A percentile compares a stretch with the other conserved stretches of the same genome.
These are phyloP conservation scores for Monosporascus sp. DNA, from an alignment of 2,329 filamentous ascomycete genomes.

Conservation along the genomic window DNA sequence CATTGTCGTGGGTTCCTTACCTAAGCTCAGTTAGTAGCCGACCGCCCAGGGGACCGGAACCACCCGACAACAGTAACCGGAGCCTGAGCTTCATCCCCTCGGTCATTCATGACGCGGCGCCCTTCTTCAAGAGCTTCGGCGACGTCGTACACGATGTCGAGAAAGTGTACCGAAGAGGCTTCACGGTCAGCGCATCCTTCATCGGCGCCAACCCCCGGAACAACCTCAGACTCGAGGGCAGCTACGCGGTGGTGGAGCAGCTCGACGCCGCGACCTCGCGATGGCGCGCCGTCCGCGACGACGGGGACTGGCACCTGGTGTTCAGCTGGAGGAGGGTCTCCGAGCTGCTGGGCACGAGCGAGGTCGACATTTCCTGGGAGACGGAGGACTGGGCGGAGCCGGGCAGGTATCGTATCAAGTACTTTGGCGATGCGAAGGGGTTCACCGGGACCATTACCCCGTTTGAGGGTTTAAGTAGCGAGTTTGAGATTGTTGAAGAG, in stretches of 20 bases:
- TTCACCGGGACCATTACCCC: slow-evolving; percentile 54
- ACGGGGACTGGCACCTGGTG: slow-evolving; percentile 76
- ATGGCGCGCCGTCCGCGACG: slow-evolving; percentile 67
- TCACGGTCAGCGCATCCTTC: slow-evolving; percentile 61
- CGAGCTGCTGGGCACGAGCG: slow-evolving; percentile 64
- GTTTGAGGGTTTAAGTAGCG: slow-evolving; percentile 63
- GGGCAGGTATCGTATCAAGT: slow-evolving; percentile 70
- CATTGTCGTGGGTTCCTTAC: slow-evolving; percentile 62
- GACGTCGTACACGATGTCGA: slow-evolving; percentile 51
- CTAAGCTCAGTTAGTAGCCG: slow-evolving; percentile 43
- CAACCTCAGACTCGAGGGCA: slow-evolving; percentile 70
- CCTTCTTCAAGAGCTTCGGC: slow-evolving; percentile 64
- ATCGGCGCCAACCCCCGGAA: slow-evolving; percentile 86
- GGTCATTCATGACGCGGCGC: slow-evolving; percentile 66
- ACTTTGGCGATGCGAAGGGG: slow-evolving; percentile 75
- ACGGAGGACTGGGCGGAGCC: slow-evolving; percentile 51
- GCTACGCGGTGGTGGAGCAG: slow-evolving; percentile 71
- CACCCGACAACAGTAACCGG: slow-evolving; percentile 71
- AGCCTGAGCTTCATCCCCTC: slow-evolving; percentile 74
- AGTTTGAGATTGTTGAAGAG: slow-evolving; percentile 33
- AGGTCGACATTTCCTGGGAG: slow-evolving; percentile 74
- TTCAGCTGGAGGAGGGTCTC: slow-evolving; percentile 75
- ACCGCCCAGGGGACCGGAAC: slow-evolving; percentile 47
- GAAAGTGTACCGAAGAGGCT: slow-evolving; percentile 50
- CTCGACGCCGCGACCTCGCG: slow-evolving; percentile 27